phyloP scores from a whole-genome alignment of 2,329 filamentous ascomycete species.

The Berkeleyomyces rouxiae region DNA sequence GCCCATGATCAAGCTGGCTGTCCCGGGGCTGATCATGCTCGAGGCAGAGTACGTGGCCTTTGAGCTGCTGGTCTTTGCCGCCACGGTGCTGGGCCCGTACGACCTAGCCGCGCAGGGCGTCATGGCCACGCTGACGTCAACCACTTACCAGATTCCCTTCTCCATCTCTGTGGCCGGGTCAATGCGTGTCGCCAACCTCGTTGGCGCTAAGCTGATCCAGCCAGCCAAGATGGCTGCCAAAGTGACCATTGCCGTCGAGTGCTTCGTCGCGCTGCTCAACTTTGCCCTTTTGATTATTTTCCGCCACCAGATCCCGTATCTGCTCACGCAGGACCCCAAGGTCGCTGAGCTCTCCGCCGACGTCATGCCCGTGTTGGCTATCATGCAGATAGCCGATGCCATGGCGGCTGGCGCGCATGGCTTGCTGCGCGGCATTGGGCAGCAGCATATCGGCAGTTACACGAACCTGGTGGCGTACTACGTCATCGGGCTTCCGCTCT shows the following conservation, averaged over 20 bases:
- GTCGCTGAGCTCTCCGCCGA: constrained; percentile 51
- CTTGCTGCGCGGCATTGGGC: constrained; percentile 69
- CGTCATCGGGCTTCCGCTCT: constrained; percentile 66
- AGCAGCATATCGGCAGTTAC: constrained; percentile 79
- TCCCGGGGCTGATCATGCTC: constrained; percentile 86
- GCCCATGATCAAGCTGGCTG: constrained; percentile 67
- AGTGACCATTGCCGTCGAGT: constrained; percentile 52
- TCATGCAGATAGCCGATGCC: constrained; percentile 82
- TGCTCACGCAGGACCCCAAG: constrained; percentile 60
- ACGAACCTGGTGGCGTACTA: constrained; percentile 82
- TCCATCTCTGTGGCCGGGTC: constrained; percentile 76
- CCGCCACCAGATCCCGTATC: constrained; percentile 54
- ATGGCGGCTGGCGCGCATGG: constrained; percentile 67
- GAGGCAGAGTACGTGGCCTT: constrained; percentile 88
- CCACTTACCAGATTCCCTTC: constrained; percentile 86
- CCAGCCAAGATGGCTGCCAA: constrained; percentile 67
- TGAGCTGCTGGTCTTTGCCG: constrained; percentile 72
- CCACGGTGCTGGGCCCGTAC: constrained; percentile 62
- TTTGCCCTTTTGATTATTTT: constrained; percentile 50
- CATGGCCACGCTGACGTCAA: constrained; percentile 56
- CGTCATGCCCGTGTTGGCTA: constrained; percentile 64
- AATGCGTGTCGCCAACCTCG: constrained; percentile 79
- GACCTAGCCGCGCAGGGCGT: constrained; percentile 80
- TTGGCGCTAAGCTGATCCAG: constrained; percentile 67
- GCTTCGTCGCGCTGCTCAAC: constrained; percentile 65